A percentile compares a stretch with the other conserved stretches of the same genome.
phyloP scores from a whole-genome alignment of 805 yeast species.

The Candida schatavii region DNA sequence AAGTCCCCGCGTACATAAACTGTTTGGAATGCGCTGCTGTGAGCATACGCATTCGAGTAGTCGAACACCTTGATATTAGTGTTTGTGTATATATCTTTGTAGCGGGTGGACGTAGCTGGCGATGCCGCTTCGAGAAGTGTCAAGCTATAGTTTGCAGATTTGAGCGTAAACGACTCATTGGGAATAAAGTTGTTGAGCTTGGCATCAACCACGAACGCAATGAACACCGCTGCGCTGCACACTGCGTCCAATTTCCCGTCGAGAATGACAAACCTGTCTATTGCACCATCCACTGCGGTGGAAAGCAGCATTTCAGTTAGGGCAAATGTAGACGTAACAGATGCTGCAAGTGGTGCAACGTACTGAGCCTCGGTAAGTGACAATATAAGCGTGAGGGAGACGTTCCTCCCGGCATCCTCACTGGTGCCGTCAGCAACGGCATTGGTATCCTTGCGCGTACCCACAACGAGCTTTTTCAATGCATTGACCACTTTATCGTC shows the following conservation, averaged over 20 bases:
- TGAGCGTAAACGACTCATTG: constrained; percentile 26
- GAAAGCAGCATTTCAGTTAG: constrained; percentile 22
- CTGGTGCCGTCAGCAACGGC: constrained; percentile 1
- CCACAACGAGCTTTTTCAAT: constrained; percentile 15
- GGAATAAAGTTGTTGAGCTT: constrained; percentile 24
- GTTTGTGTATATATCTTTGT: not conserved
- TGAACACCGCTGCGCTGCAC: constrained; percentile 23
- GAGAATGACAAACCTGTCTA: constrained; percentile 30
- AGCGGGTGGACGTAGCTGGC: not conserved
- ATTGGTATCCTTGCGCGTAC: constrained; percentile 1
- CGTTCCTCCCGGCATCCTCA: too few relatives aligned
- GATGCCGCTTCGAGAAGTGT: constrained; percentile 6
- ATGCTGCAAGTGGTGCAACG: not conserved
- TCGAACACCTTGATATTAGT: constrained; percentile 1
- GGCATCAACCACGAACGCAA: constrained; percentile 24
- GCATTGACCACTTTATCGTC: constrained; percentile 23
- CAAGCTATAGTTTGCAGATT: constrained; percentile 26
- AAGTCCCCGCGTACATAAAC: constrained; percentile 18
- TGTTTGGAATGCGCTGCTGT: not conserved
- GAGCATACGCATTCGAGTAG: constrained; percentile 3
- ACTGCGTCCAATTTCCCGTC: constrained; percentile 22
- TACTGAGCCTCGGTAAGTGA: constrained; percentile 8
- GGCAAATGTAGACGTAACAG: not conserved
- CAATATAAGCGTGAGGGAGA: constrained; percentile 15
- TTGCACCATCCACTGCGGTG: constrained; percentile 17